Evolutionary conservation across 1,139 yeast genomes (phyloP).

Genomic region (Geotrichum phurueaensis): DNA sequence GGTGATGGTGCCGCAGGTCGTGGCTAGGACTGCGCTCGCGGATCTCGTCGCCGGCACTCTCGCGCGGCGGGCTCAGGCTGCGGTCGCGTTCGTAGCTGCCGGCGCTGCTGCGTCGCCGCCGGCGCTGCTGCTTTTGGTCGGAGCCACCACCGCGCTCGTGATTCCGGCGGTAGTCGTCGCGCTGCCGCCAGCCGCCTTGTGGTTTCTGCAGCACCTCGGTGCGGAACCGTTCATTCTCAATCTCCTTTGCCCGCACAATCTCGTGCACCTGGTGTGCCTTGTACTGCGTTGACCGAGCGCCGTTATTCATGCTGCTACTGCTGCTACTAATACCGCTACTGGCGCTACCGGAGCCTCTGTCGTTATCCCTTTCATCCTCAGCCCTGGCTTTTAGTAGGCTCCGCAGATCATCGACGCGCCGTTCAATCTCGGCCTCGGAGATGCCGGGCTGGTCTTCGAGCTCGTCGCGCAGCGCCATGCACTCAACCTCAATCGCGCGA

Average conservation of each 20-base stretch:
- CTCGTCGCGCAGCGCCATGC: conserved; percentile 49
- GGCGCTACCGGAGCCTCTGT: not conserved
- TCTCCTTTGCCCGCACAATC: conserved; percentile 20
- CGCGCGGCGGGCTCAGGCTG: conserved; percentile 15
- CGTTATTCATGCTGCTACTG: not conserved
- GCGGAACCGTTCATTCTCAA: conserved; percentile 22
- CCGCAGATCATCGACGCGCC: conserved; percentile 31
- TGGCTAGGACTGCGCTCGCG: conserved; percentile 5
- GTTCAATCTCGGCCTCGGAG: conserved; percentile 25
- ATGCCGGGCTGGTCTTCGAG: conserved; percentile 14
- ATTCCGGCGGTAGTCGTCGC: not conserved
- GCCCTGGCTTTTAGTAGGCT: conserved; percentile 19
- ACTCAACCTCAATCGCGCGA: conserved; percentile 48
- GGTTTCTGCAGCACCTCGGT: conserved; percentile 18
- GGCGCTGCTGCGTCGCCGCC: not conserved
- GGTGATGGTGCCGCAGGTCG: conserved; percentile 5
- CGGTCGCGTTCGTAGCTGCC: conserved; percentile 10
- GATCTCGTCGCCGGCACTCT: not conserved
- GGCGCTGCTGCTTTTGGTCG: not conserved
- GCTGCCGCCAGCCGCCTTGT: conserved; percentile 1
- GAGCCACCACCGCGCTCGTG: not conserved
- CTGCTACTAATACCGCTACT: not conserved
- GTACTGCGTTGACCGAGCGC: conserved; percentile 1
- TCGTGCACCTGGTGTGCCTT: conserved; percentile 22
- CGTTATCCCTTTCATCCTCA: conserved; percentile 8